Percentiles rank a stretch among this genome's conserved stretches.
phyloP scores from a whole-genome alignment of 2,329 filamentous ascomycete genomes.

The Sordariomycetes sp. region DNA sequence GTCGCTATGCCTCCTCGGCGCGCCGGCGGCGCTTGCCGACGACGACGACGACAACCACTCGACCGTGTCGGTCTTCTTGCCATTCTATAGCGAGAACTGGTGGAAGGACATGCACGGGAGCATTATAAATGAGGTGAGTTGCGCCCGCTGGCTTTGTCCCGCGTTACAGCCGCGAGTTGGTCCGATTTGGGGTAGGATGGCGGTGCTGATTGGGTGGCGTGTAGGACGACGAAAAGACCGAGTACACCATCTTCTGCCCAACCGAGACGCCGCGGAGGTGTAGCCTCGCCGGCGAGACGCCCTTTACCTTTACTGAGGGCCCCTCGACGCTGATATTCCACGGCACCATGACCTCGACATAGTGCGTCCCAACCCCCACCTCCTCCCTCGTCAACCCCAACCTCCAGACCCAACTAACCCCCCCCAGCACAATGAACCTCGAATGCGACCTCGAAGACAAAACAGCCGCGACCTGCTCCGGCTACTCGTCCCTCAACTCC shows the following conservation, averaged over 20 bases:
- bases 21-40: not conserved
- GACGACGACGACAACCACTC: not conserved
- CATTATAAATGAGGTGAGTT: constrained; percentile 26
- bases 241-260: constrained; percentile 35
- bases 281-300: constrained; percentile 29
- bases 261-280: constrained; percentile 24
- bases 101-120: constrained; percentile 32
- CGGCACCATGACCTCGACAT: constrained; percentile 25
- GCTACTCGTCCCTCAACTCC: constrained; percentile 28
- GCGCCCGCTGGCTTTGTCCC: not conserved
- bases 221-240: constrained; percentile 25
- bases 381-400: not conserved
- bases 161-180: not conserved
- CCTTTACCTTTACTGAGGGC: constrained; percentile 32
- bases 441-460: constrained; percentile 26
- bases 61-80: constrained; percentile 18
- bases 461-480: constrained; percentile 31
- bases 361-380: constrained; percentile 19
- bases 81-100: constrained; percentile 24
- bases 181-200: not conserved
- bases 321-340: constrained; percentile 28
- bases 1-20: not conserved
- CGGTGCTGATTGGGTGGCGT: not conserved
- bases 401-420: not conserved
- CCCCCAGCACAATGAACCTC: constrained; percentile 26